phyloP scores from a whole-genome alignment of 352 stramenopile species.

The Pilasporangium apinafurcum region DNA sequence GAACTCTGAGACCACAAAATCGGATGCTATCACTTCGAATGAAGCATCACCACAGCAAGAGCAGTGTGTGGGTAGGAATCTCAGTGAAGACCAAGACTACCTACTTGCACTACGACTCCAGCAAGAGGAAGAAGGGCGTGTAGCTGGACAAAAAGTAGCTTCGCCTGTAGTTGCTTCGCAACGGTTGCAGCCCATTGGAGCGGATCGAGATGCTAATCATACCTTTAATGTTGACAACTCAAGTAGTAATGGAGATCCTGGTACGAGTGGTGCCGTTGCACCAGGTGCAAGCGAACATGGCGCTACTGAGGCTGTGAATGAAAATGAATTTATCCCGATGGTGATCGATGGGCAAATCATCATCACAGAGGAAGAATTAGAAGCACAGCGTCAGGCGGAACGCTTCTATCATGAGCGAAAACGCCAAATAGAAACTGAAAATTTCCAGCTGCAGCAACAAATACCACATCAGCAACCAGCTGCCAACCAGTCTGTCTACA shows the following conservation, averaged over 20 bases:
- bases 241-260: too few species aligned
- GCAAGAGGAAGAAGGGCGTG: constrained; percentile 61
- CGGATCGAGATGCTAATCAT: too few species aligned
- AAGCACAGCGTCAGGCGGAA: constrained; percentile 62
- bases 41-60: constrained; percentile 6
- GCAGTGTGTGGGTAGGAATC: constrained; percentile 8
- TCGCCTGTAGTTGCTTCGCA: constrained; percentile 5
- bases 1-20: constrained; percentile 1
- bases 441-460: constrained; percentile 26
- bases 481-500: not conserved
- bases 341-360: constrained; percentile 48
- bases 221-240: too few species aligned
- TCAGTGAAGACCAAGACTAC: constrained; percentile 53
- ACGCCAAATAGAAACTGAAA: constrained; percentile 33
- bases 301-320: constrained; percentile 6
- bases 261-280: too few species aligned
- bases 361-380: constrained; percentile 55
- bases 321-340: constrained; percentile 32
- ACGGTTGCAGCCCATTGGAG: constrained; percentile 14
- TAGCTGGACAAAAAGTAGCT: constrained; percentile 4
- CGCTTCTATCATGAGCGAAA: constrained; percentile 73
- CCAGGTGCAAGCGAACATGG: not conserved
- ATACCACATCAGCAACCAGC: constrained; percentile 19
- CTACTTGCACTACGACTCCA: constrained; percentile 67
- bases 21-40: not conserved